Evolutionary conservation across 2,329 filamentous ascomycete genomes (phyloP), one percentile per base, ranked within the genome.

Genomic region (Talaromyces sp.): DNA sequence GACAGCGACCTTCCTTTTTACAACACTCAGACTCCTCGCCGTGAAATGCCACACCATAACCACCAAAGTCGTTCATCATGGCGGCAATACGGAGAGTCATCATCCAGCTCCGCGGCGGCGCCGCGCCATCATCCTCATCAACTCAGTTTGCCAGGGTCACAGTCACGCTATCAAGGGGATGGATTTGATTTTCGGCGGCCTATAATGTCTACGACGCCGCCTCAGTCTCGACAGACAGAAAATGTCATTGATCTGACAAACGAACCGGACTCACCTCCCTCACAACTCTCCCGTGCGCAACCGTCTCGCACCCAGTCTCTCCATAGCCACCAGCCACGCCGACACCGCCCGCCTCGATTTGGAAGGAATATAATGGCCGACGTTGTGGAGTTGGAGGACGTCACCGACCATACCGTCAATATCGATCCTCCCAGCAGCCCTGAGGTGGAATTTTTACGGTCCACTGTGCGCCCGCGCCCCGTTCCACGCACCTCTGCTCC

Each of bases 161-260:
- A 67, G 51, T 66, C 69, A 62, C 73, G 78, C 64, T 82, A 72
- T 65, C 70, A 75, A 15, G 80, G 83, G n/a, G 82, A 85, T 73
- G 83, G 84, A 4, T 74, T 79, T 52, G 84, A 86, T 64, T 82
- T 77, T 64, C 76, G 84, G 62, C 76, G 82, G 63, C 84, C 84
- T 1, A 71, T 77, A 17, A 75, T 78, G 72, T 77, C 73, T 4
- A 75, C 72, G 2, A 74, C 66, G n/a, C 62, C 70, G n/a, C 17
- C 44, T 47, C 19, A 19, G 19, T 58, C 66, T 19, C 58, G 67
- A 25, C 68, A 67, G 13, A 63, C 61, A 11, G 70, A 71, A 53
- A 72, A 77, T 56, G 72, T 80, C 9, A 81, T 82, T 36, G 79
- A 82, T 65, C 68, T 82, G 22, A 81, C 80, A 17, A 72, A 77